These are phyloP conservation scores for Xylaria sp. DNA, from an alignment of 2,329 filamentous ascomycete species.

Conservation along the genomic window DNA sequence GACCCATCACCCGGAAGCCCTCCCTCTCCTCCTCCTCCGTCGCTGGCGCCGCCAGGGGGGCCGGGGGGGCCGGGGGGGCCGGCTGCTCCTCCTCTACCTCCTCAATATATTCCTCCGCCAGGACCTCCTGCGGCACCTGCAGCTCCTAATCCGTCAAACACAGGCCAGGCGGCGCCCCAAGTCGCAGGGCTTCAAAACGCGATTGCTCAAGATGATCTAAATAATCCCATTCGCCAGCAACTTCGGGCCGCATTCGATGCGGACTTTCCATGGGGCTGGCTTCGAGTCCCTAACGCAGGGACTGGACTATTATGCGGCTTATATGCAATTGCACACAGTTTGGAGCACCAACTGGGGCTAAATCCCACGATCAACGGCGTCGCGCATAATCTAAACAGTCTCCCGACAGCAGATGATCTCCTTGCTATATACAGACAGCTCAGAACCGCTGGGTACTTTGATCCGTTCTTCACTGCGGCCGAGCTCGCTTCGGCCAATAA, in stretches of 20 bases:
- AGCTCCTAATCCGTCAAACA: neutral
- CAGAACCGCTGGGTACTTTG: neutral
- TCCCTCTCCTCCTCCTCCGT: neutral
- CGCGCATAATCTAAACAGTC: neutral
- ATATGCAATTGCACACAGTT: slow-evolving; percentile 32
- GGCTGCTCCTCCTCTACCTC: neutral
- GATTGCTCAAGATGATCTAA: neutral
- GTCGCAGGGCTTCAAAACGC: too few species aligned
- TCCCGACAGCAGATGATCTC: slow-evolving; percentile 20
- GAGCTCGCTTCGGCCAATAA: neutral
- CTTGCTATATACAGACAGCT: neutral
- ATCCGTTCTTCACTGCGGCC: neutral
- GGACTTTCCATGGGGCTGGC: slow-evolving; percentile 28
- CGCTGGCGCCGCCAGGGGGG: neutral
- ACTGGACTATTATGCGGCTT: slow-evolving; percentile 28
- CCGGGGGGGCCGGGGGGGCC: too few species aligned
- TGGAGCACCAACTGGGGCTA: slow-evolving; percentile 28
- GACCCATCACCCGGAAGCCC: neutral
- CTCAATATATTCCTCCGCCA: neutral
- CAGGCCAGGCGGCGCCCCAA: neutral
- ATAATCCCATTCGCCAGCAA: neutral
- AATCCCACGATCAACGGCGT: slow-evolving; percentile 24
- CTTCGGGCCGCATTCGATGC: neutral
- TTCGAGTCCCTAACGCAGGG: slow-evolving; percentile 11
- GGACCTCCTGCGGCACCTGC: neutral